Evolutionary conservation across 768 basidiomycete species (phyloP).

Genomic region (Ramaria rubella): DNA sequence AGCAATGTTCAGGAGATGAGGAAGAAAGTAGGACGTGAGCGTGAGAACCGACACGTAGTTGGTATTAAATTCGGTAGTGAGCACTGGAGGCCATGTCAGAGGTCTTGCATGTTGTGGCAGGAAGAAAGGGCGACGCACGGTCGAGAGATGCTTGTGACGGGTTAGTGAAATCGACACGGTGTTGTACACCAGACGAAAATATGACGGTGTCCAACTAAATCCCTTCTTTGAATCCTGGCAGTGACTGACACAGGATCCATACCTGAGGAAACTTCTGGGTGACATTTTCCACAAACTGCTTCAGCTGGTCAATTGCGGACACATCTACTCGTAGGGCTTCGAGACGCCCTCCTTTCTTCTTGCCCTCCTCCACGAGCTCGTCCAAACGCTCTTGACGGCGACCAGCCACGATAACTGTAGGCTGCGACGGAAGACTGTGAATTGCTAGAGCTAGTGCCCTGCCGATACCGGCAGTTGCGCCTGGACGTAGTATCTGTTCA

Average conservation of each 20-base stretch:
- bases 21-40: constrained; percentile 42
- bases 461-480: constrained; percentile 53
- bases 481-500: neutral
- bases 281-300: constrained; percentile 35
- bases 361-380: constrained; percentile 31
- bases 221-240: no score
- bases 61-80: constrained; percentile 38
- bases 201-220: constrained; percentile 50
- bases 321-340: constrained; percentile 41
- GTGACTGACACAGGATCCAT: constrained; percentile 16
- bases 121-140: constrained; percentile 25
- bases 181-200: constrained; percentile 49
- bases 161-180: constrained; percentile 39
- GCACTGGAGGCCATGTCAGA: neutral
- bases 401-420: constrained; percentile 45
- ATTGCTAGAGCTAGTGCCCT: constrained; percentile 48
- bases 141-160: constrained; percentile 37
- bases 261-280: constrained; percentile 45
- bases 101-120: neutral
- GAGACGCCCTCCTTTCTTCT: constrained; percentile 27
- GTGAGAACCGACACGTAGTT: constrained; percentile 50
- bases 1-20: constrained; percentile 49
- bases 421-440: constrained; percentile 39
- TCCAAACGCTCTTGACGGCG: constrained; percentile 48
- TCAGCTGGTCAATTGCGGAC: constrained; percentile 30